Conservation (phyloP, 2,329 filamentous ascomycete species). For the Helminthosporium solani region DNA sequence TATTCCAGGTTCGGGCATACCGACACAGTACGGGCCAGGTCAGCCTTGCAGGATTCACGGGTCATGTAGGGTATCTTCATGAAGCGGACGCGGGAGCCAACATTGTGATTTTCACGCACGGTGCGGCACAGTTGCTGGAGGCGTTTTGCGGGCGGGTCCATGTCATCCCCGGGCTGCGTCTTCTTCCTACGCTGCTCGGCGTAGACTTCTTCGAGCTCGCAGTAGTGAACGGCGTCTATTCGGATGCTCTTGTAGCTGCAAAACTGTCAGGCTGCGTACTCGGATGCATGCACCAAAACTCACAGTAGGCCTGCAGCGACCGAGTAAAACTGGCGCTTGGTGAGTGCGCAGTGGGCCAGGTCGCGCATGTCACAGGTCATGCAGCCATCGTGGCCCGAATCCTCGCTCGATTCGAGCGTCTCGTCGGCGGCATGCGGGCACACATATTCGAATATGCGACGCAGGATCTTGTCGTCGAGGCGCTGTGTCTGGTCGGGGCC, state of each 20-base stretch:
- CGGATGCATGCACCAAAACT: slow-evolving; percentile 42
- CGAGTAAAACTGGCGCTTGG: slow-evolving; percentile 70
- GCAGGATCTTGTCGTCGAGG: slow-evolving; percentile 69
- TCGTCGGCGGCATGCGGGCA: slow-evolving; percentile 78
- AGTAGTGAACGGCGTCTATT: slow-evolving; percentile 94
- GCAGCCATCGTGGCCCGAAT: slow-evolving; percentile 75
- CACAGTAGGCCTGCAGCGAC: slow-evolving; percentile 63
- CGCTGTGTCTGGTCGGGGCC: slow-evolving; percentile 47
- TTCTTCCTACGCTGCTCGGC: slow-evolving; percentile 65
- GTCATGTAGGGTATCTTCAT: slow-evolving; percentile 95
- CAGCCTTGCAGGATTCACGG: slow-evolving; percentile 79
- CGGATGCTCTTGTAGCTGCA: slow-evolving; percentile 81
- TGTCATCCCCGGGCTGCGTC: slow-evolving; percentile 69
- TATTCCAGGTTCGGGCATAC: slow-evolving; percentile 83
- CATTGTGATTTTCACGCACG: slow-evolving; percentile 70
- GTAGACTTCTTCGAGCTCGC: slow-evolving; percentile 78
- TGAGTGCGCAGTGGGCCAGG: slow-evolving; percentile 74
- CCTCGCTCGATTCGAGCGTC: slow-evolving; percentile 75
- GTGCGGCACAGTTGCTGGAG: slow-evolving; percentile 79
- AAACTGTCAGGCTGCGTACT: slow-evolving; percentile 8
- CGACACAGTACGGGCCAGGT: slow-evolving; percentile 81
- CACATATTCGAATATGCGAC: slow-evolving; percentile 75
- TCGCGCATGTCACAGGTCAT: slow-evolving; percentile 94
- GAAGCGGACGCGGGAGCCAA: slow-evolving; percentile 71
- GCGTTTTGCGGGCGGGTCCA: slow-evolving; percentile 75